A percentile compares a stretch with the other conserved stretches of the same genome.
Evolutionary conservation across 2,329 filamentous ascomycete species (phyloP).

Genomic region (Herpotrichia juniperi): DNA sequence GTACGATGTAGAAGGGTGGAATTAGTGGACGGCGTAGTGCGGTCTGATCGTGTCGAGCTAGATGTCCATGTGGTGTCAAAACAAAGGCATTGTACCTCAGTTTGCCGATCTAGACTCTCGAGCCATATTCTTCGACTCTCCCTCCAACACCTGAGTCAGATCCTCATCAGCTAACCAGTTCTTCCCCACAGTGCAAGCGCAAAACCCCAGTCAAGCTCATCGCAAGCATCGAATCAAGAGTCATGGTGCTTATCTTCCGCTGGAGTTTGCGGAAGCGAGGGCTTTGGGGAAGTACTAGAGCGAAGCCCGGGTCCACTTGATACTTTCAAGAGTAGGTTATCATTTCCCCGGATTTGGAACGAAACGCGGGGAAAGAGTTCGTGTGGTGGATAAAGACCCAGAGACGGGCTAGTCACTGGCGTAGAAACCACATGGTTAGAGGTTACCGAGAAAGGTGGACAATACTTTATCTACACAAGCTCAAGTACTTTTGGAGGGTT

Average conservation of each 20-base stretch:
- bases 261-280: background rate
- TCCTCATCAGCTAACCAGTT: background rate
- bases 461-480: no score
- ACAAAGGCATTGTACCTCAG: background rate
- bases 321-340: background rate
- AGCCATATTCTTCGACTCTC: slow-evolving; percentile 1
- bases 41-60: background rate
- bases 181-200: background rate
- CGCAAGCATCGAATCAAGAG: background rate
- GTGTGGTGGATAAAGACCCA: background rate
- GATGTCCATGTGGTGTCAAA: background rate
- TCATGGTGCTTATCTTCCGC: background rate
- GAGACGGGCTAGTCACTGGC: no score
- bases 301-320: background rate
- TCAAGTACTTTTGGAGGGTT: no score
- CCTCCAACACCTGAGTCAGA: background rate
- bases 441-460: no score
- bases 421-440: no score
- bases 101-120: slow-evolving; percentile 1
- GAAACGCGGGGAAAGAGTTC: background rate
- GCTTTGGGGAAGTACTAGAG: no score
- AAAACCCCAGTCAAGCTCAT: background rate
- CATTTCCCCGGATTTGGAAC: background rate
- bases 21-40: background rate
- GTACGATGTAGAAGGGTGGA: background rate